Conservation (phyloP, 1,139 yeast species). For the Arxiozyma slooffiae region DNA sequence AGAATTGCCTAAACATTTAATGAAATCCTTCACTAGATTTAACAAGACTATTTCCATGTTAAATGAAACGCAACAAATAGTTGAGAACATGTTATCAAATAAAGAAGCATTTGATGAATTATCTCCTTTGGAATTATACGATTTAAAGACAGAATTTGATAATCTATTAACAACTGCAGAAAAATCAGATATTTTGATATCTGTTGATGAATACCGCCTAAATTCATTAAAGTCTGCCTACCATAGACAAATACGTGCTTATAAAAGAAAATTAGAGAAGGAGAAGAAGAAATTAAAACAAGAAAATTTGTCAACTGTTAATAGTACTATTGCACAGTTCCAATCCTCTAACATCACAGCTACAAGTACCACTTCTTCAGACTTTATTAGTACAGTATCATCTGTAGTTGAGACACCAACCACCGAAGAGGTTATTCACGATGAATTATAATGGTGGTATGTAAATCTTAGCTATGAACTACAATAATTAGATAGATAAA, state of each 20-base stretch:
- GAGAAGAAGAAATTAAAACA: constrained; percentile 10
- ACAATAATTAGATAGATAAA: too few species aligned
- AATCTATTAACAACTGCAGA: constrained; percentile 8
- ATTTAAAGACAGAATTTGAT: constrained; percentile 19
- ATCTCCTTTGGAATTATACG: constrained; percentile 20
- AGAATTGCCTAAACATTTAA: constrained; percentile 7
- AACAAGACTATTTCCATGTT: constrained; percentile 6
- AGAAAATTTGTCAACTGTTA: not conserved
- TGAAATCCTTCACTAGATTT: constrained; percentile 4
- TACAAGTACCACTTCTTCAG: not conserved
- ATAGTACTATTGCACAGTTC: not conserved
- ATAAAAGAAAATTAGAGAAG: constrained; percentile 20
- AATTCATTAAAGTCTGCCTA: constrained; percentile 17
- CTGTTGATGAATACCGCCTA: constrained; percentile 18
- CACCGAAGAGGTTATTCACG: constrained; percentile 2
- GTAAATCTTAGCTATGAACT: too few species aligned
- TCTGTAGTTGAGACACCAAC: not conserved
- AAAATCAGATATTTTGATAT: constrained; percentile 9
- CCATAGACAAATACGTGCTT: constrained; percentile 19
- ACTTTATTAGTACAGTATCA: not conserved
- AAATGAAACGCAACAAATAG: constrained; percentile 7
- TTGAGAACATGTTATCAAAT: constrained; percentile 8
- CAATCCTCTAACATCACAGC: not conserved
- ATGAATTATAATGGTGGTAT: constrained; percentile 3
- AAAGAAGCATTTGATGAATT: constrained; percentile 7